Evolutionary conservation across 75 land plant genomes (phyloP).

Genomic region (Selaginella moellendorffii): DNA sequence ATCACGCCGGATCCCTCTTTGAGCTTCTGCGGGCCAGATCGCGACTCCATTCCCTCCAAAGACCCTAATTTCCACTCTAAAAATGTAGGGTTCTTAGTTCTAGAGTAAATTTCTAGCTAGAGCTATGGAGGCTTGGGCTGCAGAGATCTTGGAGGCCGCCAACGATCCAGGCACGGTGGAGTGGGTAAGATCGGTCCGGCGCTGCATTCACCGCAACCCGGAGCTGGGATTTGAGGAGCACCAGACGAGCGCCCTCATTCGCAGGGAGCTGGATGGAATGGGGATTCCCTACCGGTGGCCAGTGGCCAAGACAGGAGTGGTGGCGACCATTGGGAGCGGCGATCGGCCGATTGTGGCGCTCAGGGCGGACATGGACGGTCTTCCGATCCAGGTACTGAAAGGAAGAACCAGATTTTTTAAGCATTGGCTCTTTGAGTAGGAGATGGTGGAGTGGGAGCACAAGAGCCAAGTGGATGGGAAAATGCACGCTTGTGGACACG

Average conservation of each 20-base stretch:
- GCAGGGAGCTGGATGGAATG: neutral
- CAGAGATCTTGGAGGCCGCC: neutral
- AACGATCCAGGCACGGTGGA: neutral
- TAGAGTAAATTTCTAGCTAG: too few relatives aligned
- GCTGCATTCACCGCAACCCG: neutral
- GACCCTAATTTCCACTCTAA: neutral
- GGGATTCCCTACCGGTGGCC: constrained; percentile 5
- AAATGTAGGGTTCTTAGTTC: neutral
- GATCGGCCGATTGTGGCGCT: neutral
- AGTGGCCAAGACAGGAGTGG: constrained; percentile 2
- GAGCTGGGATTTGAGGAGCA: constrained; percentile 3
- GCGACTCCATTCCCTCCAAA: neutral
- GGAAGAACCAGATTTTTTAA: neutral
- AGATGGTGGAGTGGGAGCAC: constrained; percentile 57
- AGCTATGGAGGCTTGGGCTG: neutral
- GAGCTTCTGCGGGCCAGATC: neutral
- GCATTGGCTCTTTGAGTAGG: constrained; percentile 25
- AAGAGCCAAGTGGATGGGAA: constrained; percentile 55
- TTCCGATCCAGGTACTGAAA: constrained; percentile 1
- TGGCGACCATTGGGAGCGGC: constrained; percentile 3
- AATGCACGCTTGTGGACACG: constrained; percentile 89
- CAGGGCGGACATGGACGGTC: constrained; percentile 4
- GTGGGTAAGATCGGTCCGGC: neutral
- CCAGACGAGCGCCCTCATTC: constrained; percentile 1
- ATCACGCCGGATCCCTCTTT: neutral